Evolutionary conservation across 2,329 filamentous ascomycete species (phyloP).

Genomic region (Aaosphaeria pasadenensis): DNA sequence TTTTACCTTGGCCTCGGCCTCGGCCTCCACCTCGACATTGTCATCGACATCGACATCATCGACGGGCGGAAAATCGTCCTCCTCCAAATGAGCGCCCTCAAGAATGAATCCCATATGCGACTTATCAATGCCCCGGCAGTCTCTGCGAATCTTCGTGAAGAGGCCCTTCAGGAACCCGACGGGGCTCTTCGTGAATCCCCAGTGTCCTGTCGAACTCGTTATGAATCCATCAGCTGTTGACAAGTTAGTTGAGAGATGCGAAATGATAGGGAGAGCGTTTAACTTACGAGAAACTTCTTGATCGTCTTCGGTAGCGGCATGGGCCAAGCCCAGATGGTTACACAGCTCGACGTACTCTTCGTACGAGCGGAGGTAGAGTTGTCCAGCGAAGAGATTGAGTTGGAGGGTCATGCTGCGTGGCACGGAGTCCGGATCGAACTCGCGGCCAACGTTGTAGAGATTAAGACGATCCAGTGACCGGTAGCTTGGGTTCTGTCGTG

Average conservation of each 20-base stretch:
- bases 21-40: too few species aligned
- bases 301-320: slow-evolving; percentile 12
- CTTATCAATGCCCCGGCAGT: slow-evolving; percentile 39
- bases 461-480: slow-evolving; percentile 45
- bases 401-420: slow-evolving; percentile 39
- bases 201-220: slow-evolving; percentile 19
- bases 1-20: too few species aligned
- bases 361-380: slow-evolving; percentile 59
- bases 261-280: too few species aligned
- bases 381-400: slow-evolving; percentile 66
- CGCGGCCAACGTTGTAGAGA: slow-evolving; percentile 41
- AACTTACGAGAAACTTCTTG: slow-evolving; percentile 13
- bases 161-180: slow-evolving; percentile 42
- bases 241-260: too few species aligned
- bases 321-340: slow-evolving; percentile 50
- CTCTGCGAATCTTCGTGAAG: slow-evolving; percentile 21
- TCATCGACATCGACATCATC: too few species aligned
- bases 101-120: slow-evolving; percentile 46
- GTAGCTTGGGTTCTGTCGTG: slow-evolving; percentile 40
- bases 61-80: slow-evolving; percentile 23
- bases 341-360: slow-evolving; percentile 55
- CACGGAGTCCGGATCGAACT: slow-evolving; percentile 2
- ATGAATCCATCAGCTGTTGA: slow-evolving; percentile 34
- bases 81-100: slow-evolving; percentile 34
- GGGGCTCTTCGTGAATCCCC: slow-evolving; percentile 38